Base-by-base conservation (phyloP, 805 yeast species). In the Cyberlindnera sargentensis region DNA sequence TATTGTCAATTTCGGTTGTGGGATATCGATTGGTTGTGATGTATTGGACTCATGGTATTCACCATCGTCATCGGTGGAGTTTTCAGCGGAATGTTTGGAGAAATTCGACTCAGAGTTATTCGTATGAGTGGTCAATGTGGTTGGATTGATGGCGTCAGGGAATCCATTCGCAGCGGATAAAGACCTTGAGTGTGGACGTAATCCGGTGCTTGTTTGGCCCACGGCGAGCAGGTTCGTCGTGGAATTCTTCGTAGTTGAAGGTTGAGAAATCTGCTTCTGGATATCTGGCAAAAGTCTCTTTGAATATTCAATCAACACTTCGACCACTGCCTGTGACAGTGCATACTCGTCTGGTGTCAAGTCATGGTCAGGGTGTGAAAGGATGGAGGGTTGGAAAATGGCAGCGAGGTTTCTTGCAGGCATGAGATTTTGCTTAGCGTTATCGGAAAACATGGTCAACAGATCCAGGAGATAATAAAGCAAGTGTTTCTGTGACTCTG, bases 351-450 rank as follows among this genome's bases (percentile, higher is more conserved):
- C 87, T 1, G 97, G 97, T 35, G 83, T 78, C 81, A 91, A 78
- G 59, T 90, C 96, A 62, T 93, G 97, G 51, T 74, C 76, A 5
- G 96, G 95, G 62, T 91, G 98, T 8, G 95, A 84, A 42, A 93
- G 69, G 15, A 93, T 80, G n/a, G 96, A 85, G 3, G 99, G 98
- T 66, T 93, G 99, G 67, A 93, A 93, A 45, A 93, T 86, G 2
- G 98, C 96, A 1, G 98, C 95, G 50, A 93, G 68, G 60, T 93
- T 93, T 54, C 88, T 77, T 1, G 95, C 86, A 2, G 96, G 80
- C 99, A 93, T 93, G 50, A 87, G 69, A 61, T 90, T 93, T 47
- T 77, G 77, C 40, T 75, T 76, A 11, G 95, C 74, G 56, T 84
- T 82, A 46, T 83, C 78, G 36, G 89, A 84, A 56, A 93, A 95